Evolutionary conservation across 345 rosid species (phyloP).

Genomic region (Eucalyptus camaldulensis): DNA sequence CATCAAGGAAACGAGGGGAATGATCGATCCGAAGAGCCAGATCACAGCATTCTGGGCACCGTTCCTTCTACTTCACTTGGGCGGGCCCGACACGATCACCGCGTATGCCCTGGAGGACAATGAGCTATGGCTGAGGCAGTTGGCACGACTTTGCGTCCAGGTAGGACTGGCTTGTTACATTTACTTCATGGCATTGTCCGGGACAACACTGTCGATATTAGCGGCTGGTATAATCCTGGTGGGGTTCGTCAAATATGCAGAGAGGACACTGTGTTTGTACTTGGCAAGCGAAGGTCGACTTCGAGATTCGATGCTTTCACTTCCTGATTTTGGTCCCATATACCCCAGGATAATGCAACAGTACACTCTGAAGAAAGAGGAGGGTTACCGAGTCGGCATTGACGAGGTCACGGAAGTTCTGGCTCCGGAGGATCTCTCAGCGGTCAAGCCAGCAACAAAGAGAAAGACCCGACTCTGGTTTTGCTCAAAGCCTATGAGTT

Average conservation of each 20-base stretch:
- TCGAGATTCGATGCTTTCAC: background rate
- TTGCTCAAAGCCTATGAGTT: background rate
- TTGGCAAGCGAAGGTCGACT: background rate
- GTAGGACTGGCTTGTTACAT: too few species aligned
- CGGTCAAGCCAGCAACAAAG: background rate
- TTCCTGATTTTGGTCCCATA: background rate
- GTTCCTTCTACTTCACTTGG: too few species aligned
- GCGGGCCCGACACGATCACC: too few species aligned
- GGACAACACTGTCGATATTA: too few species aligned
- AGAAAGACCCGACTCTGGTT: background rate
- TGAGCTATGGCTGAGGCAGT: too few species aligned
- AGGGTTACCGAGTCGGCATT: background rate
- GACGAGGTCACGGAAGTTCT: background rate
- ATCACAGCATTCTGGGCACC: too few species aligned
- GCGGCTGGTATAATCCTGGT: too few species aligned
- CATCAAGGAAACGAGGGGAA: too few species aligned
- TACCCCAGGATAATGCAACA: background rate
- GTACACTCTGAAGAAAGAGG: background rate
- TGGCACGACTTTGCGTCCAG: too few species aligned
- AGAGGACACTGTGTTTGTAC: background rate
- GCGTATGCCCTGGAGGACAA: too few species aligned
- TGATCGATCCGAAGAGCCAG: too few species aligned
- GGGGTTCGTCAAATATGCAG: background rate
- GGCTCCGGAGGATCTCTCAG: background rate
- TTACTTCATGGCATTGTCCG: too few species aligned